Evolutionary conservation across 2,329 filamentous ascomycete genomes (phyloP).

Genomic region (Colletotrichum tropicale): DNA sequence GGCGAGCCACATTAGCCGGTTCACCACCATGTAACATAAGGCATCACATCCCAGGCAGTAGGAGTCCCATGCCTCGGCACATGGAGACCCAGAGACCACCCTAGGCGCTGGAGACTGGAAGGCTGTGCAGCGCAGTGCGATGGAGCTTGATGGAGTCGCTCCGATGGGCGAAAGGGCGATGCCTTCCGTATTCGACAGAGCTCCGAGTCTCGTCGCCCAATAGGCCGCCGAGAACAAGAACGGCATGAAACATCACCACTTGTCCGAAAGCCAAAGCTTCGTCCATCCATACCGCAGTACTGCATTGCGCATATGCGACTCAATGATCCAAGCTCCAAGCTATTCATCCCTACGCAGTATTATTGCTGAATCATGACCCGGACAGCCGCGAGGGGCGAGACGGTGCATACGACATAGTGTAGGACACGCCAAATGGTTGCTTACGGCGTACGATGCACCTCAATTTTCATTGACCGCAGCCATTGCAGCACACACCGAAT

Average conservation of each 20-base stretch:
- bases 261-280: slow-evolving; percentile 1
- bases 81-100: not conserved
- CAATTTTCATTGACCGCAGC: not conserved
- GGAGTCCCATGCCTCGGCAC: slow-evolving; percentile 1
- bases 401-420: not conserved
- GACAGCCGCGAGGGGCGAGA: not conserved
- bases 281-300: not conserved
- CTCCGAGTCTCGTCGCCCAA: slow-evolving; percentile 6
- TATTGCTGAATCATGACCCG: not conserved
- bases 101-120: not conserved
- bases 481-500: not conserved
- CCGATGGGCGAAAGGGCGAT: slow-evolving; percentile 9
- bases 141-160: slow-evolving; percentile 12
- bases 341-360: not conserved
- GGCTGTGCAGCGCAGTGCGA: slow-evolving; percentile 12
- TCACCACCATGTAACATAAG: slow-evolving; percentile 3
- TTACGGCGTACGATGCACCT: not conserved
- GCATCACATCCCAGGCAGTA: not conserved
- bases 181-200: slow-evolving; percentile 8
- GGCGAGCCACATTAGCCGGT: not conserved
- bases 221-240: not conserved
- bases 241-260: slow-evolving; percentile 11
- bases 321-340: not conserved
- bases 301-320: slow-evolving; percentile 1
- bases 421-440: not conserved